Base-by-base conservation (phyloP, 2,329 filamentous ascomycete genomes). In the Colletotrichum cuscutae region DNA sequence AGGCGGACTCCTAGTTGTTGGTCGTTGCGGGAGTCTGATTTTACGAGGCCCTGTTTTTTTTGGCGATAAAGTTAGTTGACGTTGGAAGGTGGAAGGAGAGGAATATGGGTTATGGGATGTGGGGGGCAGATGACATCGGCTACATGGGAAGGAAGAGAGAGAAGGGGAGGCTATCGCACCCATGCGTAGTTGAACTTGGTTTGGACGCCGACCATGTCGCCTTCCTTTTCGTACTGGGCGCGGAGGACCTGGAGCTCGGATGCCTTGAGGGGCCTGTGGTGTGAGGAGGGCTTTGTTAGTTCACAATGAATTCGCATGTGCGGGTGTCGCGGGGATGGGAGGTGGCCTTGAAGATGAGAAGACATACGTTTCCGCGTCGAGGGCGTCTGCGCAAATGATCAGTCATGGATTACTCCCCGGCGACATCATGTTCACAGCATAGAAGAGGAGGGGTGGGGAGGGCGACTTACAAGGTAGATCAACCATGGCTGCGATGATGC, bases 161-260 rank as follows among this genome's bases (percentile, higher is more conserved):
- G 52, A 57, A 60, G 35, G 49, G 13, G 9, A 24, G 9, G 13
- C 1, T n/a, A 46, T 46, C 87, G 70, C 90, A 97, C 95, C 97
- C 97, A 99, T 81, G 97, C 96, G 83, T 96, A 98, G 91, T 99
- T 99, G 90, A 99, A 99, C 82, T 98, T 98, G 74, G 97, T 99
- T 84, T 99, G 97, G 53, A 99, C 90, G 73, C 96, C 95, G 74
- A 98, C 96, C 87, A 97, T 97, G 79, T 97, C 94, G 77, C 96
- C 97, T 85, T 99, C 97, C 82, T 98, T 98, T 82, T 98, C 96
- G 82, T 97, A 99, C 83, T 99, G 97, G 73, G 94, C 89, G 76
- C 96, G 94, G 66, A 99, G 89, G 75, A 98, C 97, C 82, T 95
- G 92, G 73, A 99, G 92, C 84, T 99, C 97, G 63, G 94, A 93